Conservation (phyloP, 331 rosid species). For the Spiraea crenata region DNA sequence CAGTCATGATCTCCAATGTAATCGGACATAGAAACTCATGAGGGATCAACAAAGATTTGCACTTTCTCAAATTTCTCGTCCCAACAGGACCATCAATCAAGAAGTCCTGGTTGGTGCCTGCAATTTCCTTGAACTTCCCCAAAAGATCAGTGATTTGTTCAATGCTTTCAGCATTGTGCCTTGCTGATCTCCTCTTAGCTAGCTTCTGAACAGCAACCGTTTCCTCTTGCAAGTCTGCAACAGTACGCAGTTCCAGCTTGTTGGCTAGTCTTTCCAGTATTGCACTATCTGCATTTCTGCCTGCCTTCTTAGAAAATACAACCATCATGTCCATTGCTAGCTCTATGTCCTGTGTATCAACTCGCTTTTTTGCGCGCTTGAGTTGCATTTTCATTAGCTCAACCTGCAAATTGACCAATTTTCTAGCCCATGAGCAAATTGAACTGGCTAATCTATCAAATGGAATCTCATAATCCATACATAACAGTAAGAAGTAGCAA, state of each 20-base stretch:
- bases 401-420: constrained; percentile 27
- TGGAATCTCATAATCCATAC: too few species aligned
- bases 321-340: constrained; percentile 57
- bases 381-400: constrained; percentile 48
- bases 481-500: too few species aligned
- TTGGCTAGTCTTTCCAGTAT: constrained; percentile 44
- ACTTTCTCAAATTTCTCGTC: constrained; percentile 23
- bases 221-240: constrained; percentile 44
- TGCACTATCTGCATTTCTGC: constrained; percentile 40
- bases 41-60: constrained; percentile 36
- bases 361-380: constrained; percentile 34
- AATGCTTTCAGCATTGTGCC: constrained; percentile 34
- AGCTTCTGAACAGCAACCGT: constrained; percentile 34
- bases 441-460: neutral
- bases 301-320: constrained; percentile 37
- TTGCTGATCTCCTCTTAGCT: constrained; percentile 22
- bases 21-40: constrained; percentile 52
- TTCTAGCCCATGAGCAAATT: neutral
- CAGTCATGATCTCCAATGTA: constrained; percentile 48
- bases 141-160: constrained; percentile 41
- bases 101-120: constrained; percentile 31
- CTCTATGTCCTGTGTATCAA: constrained; percentile 51
- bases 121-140: constrained; percentile 29
- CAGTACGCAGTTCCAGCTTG: constrained; percentile 40
- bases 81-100: constrained; percentile 28